A percentile compares a stretch with the other conserved stretches of the same genome.
Evolutionary conservation across 352 stramenopile species (phyloP).

Genomic region (Globisporangium polare): DNA sequence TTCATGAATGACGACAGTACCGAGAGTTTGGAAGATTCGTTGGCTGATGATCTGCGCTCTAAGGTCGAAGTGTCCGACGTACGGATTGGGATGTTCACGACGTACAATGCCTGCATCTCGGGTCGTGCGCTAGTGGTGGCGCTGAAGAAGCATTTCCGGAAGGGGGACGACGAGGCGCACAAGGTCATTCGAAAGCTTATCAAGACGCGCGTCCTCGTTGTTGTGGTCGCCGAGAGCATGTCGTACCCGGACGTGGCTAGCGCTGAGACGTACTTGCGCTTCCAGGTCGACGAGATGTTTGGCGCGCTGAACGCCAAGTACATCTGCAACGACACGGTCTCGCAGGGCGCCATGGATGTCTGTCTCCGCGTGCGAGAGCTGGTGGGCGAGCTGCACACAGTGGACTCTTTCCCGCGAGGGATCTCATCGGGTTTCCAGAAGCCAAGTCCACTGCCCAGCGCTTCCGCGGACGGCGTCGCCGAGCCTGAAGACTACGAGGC

Average conservation of each 20-base stretch:
- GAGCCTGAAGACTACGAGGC: conserved; percentile 48
- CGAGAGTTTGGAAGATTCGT: conserved; percentile 47
- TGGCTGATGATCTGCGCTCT: conserved; percentile 60
- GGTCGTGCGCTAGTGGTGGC: conserved; percentile 43
- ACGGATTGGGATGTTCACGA: conserved; percentile 71
- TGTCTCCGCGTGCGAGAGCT: conserved; percentile 62
- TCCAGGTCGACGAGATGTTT: conserved; percentile 85
- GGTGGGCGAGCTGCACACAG: conserved; percentile 61
- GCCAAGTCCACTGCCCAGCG: conserved; percentile 21
- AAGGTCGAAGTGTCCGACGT: conserved; percentile 54
- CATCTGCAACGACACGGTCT: conserved; percentile 38
- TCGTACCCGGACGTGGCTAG: conserved; percentile 40
- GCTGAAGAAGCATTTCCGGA: conserved; percentile 58
- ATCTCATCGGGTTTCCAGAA: conserved; percentile 66
- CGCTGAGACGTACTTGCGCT: conserved; percentile 64
- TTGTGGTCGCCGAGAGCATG: conserved; percentile 53
- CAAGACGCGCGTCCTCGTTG: conserved; percentile 39
- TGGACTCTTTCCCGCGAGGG: conserved; percentile 59
- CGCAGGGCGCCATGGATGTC: conserved; percentile 61
- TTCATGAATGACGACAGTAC: conserved; percentile 32
- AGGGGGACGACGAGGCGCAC: conserved; percentile 37
- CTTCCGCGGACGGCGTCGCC: conserved; percentile 11
- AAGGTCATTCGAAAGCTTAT: conserved; percentile 43
- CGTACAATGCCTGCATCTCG: conserved; percentile 54
- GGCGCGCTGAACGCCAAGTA: conserved; percentile 81